Base-by-base conservation (phyloP, 179 eudicot species). In the Nepenthes alata region DNA sequence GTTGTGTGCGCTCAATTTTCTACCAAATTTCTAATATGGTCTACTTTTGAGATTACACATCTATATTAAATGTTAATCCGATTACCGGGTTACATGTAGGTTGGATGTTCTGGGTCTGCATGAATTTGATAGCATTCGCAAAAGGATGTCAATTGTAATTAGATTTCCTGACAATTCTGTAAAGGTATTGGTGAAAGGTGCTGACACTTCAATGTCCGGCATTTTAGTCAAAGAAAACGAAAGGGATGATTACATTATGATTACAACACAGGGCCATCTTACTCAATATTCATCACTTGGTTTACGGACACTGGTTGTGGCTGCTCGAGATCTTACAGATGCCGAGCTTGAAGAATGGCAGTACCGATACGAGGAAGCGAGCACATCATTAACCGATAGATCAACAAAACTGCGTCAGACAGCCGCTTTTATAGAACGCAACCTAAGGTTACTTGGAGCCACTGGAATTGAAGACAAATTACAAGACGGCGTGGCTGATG, bases 71-170 rank as follows among this genome's bases (percentile, higher is more conserved):
- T 41, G 62, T n/a, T 25, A 25, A 25, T 25, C 25, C 25, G 25
- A 25, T 25, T 25, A 25, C 25, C 25, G 9, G 34, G 60, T n/a
- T 15, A 15, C 39, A 15, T 71, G 76, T 66, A 89, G 98, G 91
- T 74, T 89, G 83, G 91, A 83, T 67, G 96, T 91, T 47, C 68
- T 91, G 85, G 98, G 98, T 67, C 72, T 91, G 68, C 98, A 91
- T 73, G 98, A 91, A 80, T 91, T 91, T 73, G 98, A 91, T 73
- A 91, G 98, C 55, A 93, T 89, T 60, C 90, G 98, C 41, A 91
- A 89, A 80, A 75, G 96, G 67, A 91, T 91, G 98, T 91, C 98
- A 6, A 96, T 84, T 54, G 89, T 91, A 55, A 83, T 91, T 44
- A 81, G 88, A 69, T 83, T 85, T 65, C 98, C 98, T 6, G 78